Evolutionary conservation across 2,329 filamentous ascomycete species (phyloP).

Genomic region (Colletotrichum trifolii): DNA sequence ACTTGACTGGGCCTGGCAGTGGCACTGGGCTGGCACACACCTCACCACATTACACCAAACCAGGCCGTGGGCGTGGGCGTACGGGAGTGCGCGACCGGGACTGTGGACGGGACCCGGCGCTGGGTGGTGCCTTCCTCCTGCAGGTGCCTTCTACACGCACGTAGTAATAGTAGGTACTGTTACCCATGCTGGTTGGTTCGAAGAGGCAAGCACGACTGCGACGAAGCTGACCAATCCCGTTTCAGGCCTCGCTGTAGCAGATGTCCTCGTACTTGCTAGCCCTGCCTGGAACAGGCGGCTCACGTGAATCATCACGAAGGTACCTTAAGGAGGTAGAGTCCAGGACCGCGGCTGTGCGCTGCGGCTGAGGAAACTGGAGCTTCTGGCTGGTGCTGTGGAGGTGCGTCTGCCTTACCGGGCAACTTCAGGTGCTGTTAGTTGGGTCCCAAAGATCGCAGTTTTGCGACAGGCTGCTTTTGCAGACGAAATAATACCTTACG

Average conservation of each 20-base stretch:
- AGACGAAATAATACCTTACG: too few species aligned
- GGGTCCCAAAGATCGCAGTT: too few species aligned
- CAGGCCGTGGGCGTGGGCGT: too few species aligned
- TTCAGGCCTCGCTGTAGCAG: conserved; percentile 31
- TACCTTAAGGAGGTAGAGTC: not conserved
- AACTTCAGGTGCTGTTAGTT: too few species aligned
- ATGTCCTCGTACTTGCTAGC: conserved; percentile 32
- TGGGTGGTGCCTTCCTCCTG: not conserved
- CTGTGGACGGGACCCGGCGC: too few species aligned
- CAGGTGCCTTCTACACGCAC: too few species aligned
- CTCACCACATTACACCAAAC: too few species aligned
- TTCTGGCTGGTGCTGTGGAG: not conserved
- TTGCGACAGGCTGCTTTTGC: too few species aligned
- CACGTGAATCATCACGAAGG: conserved; percentile 24
- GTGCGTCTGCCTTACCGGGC: not conserved
- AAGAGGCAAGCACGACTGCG: conserved; percentile 25
- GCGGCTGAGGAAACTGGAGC: conserved; percentile 22
- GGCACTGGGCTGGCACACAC: conserved; percentile 12
- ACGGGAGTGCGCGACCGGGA: too few species aligned
- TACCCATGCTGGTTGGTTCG: conserved; percentile 16
- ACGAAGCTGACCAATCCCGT: conserved; percentile 31
- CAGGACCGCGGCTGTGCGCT: conserved; percentile 26
- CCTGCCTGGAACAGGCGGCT: conserved; percentile 32
- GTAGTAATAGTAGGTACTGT: not conserved
- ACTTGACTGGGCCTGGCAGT: conserved; percentile 9